Evolutionary conservation across 2,329 filamentous ascomycete species (phyloP), one percentile per base, ranked within the genome.

Genomic region (Colletotrichum melonis): DNA sequence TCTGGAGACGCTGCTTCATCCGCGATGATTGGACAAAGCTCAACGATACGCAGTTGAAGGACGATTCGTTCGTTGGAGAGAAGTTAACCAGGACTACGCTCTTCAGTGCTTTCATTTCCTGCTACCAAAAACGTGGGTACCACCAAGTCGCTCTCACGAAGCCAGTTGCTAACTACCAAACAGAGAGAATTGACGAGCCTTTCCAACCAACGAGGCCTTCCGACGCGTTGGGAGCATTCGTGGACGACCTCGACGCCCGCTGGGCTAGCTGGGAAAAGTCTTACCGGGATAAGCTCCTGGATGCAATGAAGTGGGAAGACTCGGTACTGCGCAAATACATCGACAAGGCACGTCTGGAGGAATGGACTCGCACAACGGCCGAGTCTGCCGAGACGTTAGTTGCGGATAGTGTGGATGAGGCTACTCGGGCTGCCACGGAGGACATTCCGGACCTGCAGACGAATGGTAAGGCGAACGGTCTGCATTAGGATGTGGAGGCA

Each of bases 1-100:
- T 98, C 75, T 99, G 97, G 97, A 93, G 97, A 79, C 91, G 97
- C 67, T 92, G 95, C 74, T 93, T 93, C 78, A 88, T 96, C 76
- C 91, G 92, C 63, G 95, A 98, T 80, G 91, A 98, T 79, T 99
- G 97, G 97, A 86, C 89, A 30, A 87, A 86, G 72, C 89, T 97
- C 79, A 96, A 97, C 79, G 91, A 94, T 76, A 96, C 93, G 0
- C 90, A 92, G 60, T 87, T 92, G 72, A 93, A 94, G 79, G 90
- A 91, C 69, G 95, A 97, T 78, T 84, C 86, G 3, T 88, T 93
- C 74, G 89, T 95, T 32, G 86, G 91, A 66, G 86, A 88, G 32
- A 85, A 89, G 22, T 83, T 97, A 30, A 85, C 86, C 38, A 84
- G 88, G 69, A 97, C 95, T 4, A 87, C 92, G 32, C 86, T 95